Conservation (phyloP, 1,139 yeast genomes). For the Debaryomyces udenii region DNA sequence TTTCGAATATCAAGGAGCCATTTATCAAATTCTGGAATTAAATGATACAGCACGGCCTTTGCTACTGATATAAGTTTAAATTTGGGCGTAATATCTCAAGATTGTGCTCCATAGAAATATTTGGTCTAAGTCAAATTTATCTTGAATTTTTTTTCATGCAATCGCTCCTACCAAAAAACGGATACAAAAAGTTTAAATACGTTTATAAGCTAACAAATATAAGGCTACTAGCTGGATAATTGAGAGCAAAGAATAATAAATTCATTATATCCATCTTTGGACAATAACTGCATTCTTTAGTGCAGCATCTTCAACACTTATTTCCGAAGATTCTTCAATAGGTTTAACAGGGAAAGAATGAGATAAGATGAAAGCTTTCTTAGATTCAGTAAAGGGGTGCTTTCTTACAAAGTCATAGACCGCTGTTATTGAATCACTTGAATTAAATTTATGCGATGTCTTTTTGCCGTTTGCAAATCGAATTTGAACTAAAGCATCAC, state of each 20-base stretch:
- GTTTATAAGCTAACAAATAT: no score
- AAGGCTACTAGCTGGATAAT: not conserved
- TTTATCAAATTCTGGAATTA: no score
- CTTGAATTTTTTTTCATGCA: constrained; percentile 1
- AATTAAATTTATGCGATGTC: constrained; percentile 63
- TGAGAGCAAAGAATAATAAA: not conserved
- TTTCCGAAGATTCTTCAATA: constrained; percentile 53
- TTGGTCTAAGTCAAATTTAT: no score
- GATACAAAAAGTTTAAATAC: no score
- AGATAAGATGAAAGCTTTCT: constrained; percentile 66
- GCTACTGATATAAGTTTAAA: no score
- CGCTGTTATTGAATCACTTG: constrained; percentile 65
- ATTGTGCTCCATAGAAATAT: no score
- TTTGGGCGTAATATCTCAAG: no score
- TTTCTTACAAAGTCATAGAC: constrained; percentile 69
- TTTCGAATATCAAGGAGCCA: no score
- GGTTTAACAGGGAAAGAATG: constrained; percentile 85
- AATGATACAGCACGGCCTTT: no score
- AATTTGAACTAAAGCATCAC: constrained; percentile 80
- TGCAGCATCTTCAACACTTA: constrained; percentile 73
- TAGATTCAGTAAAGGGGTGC: constrained; percentile 43
- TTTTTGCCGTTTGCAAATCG: constrained; percentile 84
- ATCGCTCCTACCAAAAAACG: constrained; percentile 3
- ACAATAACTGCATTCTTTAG: constrained; percentile 85
- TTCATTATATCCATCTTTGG: constrained; percentile 64